These are phyloP conservation scores for Microbotryum saponariae DNA, from an alignment of 1,284 basidiomycete species.

Conservation along the genomic window DNA sequence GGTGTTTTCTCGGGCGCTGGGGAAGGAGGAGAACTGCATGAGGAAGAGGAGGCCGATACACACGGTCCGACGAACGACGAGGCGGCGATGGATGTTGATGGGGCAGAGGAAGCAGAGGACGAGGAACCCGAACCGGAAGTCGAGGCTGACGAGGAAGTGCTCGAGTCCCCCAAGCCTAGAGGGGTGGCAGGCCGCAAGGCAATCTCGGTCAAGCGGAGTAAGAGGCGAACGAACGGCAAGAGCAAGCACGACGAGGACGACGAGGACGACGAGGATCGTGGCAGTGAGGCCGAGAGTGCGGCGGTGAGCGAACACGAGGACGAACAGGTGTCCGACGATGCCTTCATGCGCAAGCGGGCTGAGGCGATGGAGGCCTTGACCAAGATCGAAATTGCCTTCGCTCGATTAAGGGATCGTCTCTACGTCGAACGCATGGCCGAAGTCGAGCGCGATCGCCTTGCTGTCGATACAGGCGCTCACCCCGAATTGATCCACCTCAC, in stretches of 20 bases:
- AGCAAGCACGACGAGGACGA: slow-evolving; percentile 13
- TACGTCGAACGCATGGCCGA: slow-evolving; percentile 52
- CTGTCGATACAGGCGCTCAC: slow-evolving; percentile 58
- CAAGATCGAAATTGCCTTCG: slow-evolving; percentile 51
- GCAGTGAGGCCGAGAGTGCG: slow-evolving; percentile 3
- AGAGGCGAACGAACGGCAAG: slow-evolving; percentile 10
- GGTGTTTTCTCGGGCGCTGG: neutral
- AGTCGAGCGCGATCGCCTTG: slow-evolving; percentile 49
- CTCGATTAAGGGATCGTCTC: slow-evolving; percentile 49
- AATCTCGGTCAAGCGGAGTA: no score
- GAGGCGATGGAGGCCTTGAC: slow-evolving; percentile 50
- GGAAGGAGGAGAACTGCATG: neutral
- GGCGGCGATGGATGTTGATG: neutral
- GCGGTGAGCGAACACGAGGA: slow-evolving; percentile 23
- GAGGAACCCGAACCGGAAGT: neutral
- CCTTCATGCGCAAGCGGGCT: slow-evolving; percentile 28
- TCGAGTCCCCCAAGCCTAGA: neutral
- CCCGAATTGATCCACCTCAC: slow-evolving; percentile 74
- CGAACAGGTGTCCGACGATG: slow-evolving; percentile 23
- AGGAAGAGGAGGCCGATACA: neutral
- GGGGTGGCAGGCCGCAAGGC: no score
- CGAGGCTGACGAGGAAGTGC: neutral
- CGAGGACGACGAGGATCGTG: neutral
- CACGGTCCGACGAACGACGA: neutral
- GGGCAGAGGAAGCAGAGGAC: neutral